Conservation (phyloP, 2,329 filamentous ascomycete genomes). For the Penicillium sp. region DNA sequence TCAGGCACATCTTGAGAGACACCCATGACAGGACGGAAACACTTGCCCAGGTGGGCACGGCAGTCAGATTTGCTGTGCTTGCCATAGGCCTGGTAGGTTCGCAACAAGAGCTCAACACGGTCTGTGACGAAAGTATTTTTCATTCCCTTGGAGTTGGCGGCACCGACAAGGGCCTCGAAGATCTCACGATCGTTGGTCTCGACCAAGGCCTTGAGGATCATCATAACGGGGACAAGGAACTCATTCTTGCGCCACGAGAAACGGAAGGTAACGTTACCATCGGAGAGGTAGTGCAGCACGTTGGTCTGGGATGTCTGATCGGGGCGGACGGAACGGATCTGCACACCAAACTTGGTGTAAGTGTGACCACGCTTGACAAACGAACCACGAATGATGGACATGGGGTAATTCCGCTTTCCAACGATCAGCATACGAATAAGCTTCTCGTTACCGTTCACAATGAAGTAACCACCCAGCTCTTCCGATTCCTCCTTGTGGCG, state of each 20-base stretch:
- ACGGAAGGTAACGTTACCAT: slow-evolving; percentile 94
- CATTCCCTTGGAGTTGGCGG: slow-evolving; percentile 71
- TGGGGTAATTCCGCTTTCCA: slow-evolving; percentile 87
- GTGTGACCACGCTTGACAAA: slow-evolving; percentile 83
- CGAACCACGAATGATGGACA: slow-evolving; percentile 88
- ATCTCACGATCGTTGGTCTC: slow-evolving; percentile 97
- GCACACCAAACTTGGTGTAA: slow-evolving; percentile 88
- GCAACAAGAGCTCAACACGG: slow-evolving; percentile 84
- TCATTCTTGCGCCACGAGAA: slow-evolving; percentile 99
- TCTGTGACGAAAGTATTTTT: slow-evolving; percentile 93
- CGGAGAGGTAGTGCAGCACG: slow-evolving; percentile 89
- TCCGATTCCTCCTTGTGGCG: slow-evolving; percentile 91
- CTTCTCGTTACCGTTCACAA: slow-evolving; percentile 97
- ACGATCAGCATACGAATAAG: slow-evolving; percentile 90
- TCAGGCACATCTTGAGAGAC: slow-evolving; percentile 82
- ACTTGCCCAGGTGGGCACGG: slow-evolving; percentile 81
- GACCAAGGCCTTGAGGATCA: slow-evolving; percentile 91
- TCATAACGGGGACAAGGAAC: slow-evolving; percentile 92
- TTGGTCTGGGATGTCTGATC: slow-evolving; percentile 98
- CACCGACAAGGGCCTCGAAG: slow-evolving; percentile 87
- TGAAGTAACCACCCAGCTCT: slow-evolving; percentile 93
- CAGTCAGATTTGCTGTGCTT: slow-evolving; percentile 81
- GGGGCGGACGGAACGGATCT: slow-evolving; percentile 88
- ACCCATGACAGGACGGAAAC: slow-evolving; percentile 84
- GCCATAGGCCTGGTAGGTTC: slow-evolving; percentile 89